Percentiles rank a stretch among this genome's conserved stretches.
These are phyloP conservation scores for Aspergillus campestris DNA, from an alignment of 495 filamentous ascomycete genomes.

Conservation along the genomic window DNA sequence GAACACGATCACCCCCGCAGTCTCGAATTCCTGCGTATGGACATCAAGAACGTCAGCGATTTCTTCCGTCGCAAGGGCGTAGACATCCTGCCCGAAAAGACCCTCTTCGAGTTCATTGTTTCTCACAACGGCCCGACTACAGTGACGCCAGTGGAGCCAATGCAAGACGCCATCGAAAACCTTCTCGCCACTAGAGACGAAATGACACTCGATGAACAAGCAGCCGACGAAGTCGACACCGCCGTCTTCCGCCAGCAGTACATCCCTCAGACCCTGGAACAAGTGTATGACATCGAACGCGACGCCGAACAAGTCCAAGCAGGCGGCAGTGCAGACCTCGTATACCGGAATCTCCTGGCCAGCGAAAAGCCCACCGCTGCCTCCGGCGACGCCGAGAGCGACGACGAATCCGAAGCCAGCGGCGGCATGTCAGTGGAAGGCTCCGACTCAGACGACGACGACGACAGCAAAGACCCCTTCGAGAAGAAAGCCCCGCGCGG, in stretches of 20 bases:
- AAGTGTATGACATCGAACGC: conserved; percentile 92
- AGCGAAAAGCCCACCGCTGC: conserved; percentile 46
- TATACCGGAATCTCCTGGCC: conserved; percentile 75
- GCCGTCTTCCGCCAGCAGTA: conserved; percentile 93
- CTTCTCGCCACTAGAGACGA: conserved; percentile 38
- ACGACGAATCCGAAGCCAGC: conserved; percentile 40
- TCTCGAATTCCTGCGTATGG: conserved; percentile 90
- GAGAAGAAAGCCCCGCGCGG: conserved; percentile 66
- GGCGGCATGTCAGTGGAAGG: conserved; percentile 34
- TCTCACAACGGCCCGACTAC: conserved; percentile 44
- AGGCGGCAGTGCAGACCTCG: conserved; percentile 61
- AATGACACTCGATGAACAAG: conserved; percentile 27
- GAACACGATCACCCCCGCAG: conserved; percentile 92
- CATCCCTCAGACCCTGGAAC: conserved; percentile 86
- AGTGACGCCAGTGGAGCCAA: conserved; percentile 23
- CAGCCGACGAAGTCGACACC: conserved; percentile 61
- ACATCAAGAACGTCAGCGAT: conserved; percentile 90
- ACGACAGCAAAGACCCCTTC: conserved; percentile 42
- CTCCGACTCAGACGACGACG: conserved; percentile 42
- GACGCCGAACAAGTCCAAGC: conserved; percentile 69
- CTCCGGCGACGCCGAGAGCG: conserved; percentile 23
- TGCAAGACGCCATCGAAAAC: conserved; percentile 42
- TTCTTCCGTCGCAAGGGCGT: conserved; percentile 85
- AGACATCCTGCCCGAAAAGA: conserved; percentile 62
- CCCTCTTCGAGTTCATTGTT: conserved; percentile 73